Evolutionary conservation across 768 basidiomycete genomes (phyloP).

Genomic region (Dacryopinax primogenitus): DNA sequence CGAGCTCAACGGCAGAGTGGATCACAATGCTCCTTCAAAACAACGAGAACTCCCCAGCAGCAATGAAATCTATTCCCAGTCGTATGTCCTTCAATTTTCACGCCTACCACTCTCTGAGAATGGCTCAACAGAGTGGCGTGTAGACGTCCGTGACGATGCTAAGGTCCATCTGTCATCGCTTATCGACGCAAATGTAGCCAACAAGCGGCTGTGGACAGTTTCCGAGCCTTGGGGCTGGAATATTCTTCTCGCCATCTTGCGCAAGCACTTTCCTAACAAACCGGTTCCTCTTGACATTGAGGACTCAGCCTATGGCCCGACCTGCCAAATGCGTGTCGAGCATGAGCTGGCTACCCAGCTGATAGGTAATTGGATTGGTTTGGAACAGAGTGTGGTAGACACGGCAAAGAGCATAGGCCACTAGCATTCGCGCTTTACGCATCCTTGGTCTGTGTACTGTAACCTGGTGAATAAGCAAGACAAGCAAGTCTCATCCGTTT

Average conservation of each 20-base stretch:
- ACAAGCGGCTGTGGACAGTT: background rate
- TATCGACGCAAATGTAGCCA: background rate
- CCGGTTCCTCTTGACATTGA: background rate
- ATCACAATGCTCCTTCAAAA: background rate
- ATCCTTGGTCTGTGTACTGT: background rate
- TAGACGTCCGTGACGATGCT: background rate
- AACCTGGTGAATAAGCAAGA: background rate
- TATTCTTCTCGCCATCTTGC: background rate
- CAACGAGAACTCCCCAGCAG: background rate
- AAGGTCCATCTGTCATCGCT: background rate
- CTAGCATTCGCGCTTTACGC: background rate
- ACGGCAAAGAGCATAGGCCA: background rate
- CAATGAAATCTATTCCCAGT: background rate
- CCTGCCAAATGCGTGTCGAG: background rate
- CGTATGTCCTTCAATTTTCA: background rate
- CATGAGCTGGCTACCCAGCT: background rate
- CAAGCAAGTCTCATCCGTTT: no score
- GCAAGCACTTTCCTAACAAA: background rate
- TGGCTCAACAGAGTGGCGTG: background rate
- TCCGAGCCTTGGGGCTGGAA: background rate
- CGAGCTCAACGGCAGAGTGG: constrained; percentile 1
- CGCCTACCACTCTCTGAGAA: background rate
- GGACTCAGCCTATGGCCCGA: background rate
- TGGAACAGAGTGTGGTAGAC: background rate
- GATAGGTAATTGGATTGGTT: background rate